Base-by-base conservation (phyloP, 768 basidiomycete genomes). In the Saitozyma podzolica region DNA sequence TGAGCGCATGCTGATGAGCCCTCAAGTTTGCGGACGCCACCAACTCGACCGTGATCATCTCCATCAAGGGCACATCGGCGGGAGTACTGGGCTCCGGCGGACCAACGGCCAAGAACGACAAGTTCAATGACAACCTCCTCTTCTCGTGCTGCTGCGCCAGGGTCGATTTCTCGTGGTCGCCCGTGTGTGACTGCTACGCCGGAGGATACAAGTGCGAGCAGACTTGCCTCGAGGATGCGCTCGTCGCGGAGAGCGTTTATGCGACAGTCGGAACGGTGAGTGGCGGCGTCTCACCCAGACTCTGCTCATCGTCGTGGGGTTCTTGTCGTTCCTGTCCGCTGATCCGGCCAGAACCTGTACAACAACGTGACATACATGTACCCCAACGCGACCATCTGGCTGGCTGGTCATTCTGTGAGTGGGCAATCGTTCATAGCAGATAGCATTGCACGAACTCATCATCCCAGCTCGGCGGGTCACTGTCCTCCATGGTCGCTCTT, bases 111-210 rank as follows among this genome's bases (percentile, higher is more conserved):
- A 84, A 83, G 72, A 96, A 89, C 79, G 95, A 98, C 82, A 95
- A 93, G 80, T 80, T 88, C 61, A 98, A 98, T 61, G 94, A 97
- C 72, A 98, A 95, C 74, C 81, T 94, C n/a, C 81, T 98, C 41
- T 95, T 95, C 81, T 82, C 91, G 5, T 98, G 95, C 80, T 98
- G 95, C 78, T 98, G 95, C 72, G 94, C 92, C 2, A 84, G 89
- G 8, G 90, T 97, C n/a, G 91, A 90, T 41, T 90, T 92, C 57
- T 91, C 91, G 0, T 98, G 95, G 95, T 86, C 85, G 17, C 84
- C 95, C 0, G 95, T 96, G 0, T 98, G 95, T 76, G 88, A 85
- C 54, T 98, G 95, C 79, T 89, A 88, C 73, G 82, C 86, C 8
- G 86, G 90, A 1, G 81, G 84, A 13, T 85, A 87, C 78, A 87